phyloP scores from a whole-genome alignment of 2,329 filamentous ascomycete species.

The Xylaria sp. region DNA sequence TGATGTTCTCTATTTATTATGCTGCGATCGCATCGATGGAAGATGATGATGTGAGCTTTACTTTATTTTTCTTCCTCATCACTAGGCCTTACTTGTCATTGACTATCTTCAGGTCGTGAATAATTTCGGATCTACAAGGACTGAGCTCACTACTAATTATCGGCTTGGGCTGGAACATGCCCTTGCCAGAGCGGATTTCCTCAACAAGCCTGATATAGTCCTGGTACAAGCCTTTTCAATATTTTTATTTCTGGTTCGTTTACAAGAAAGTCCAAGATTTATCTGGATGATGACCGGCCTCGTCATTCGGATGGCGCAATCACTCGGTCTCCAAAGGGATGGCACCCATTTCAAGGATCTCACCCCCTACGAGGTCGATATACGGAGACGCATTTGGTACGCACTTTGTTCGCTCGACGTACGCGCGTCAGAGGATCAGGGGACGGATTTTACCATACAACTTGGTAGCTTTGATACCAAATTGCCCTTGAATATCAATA shows the following conservation, averaged over 20 bases:
- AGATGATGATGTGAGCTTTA: constrained; percentile 61
- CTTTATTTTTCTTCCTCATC: background rate
- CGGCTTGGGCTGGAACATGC: constrained; percentile 59
- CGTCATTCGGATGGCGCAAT: constrained; percentile 67
- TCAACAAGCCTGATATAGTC: constrained; percentile 61
- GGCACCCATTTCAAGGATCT: constrained; percentile 63
- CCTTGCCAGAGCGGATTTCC: constrained; percentile 60
- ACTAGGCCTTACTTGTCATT: constrained; percentile 2
- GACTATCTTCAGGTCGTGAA: constrained; percentile 42
- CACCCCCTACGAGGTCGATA: constrained; percentile 69
- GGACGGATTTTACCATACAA: constrained; percentile 69
- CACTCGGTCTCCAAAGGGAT: constrained; percentile 70
- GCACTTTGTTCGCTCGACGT: constrained; percentile 69
- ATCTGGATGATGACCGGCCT: constrained; percentile 70
- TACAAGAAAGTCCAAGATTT: constrained; percentile 55
- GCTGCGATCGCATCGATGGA: constrained; percentile 67
- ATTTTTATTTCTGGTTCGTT: constrained; percentile 63
- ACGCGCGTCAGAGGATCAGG: constrained; percentile 71
- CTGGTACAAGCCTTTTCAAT: constrained; percentile 64
- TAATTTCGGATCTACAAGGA: constrained; percentile 56
- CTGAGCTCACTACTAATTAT: constrained; percentile 53
- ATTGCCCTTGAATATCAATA: constrained; percentile 61
- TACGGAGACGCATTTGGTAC: constrained; percentile 70
- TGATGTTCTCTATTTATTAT: constrained; percentile 69
- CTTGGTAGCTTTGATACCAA: constrained; percentile 70